Conservation (phyloP, 1,284 basidiomycete genomes). For the Ceratobasidium sp. region DNA sequence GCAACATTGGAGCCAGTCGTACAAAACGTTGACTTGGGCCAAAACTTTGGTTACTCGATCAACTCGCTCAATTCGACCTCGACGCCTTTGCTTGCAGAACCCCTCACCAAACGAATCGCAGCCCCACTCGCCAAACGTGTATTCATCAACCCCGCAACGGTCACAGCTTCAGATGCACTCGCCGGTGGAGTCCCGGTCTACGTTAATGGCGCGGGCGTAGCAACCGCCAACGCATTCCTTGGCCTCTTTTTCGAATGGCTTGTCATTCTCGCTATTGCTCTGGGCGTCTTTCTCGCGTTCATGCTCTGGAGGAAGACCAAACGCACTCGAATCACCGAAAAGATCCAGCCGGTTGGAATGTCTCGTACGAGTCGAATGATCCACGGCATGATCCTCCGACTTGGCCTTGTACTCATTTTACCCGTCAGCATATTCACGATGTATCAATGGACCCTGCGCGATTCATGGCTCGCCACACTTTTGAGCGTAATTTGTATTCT, state of each 20-base stretch:
- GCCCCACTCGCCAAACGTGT: conserved; percentile 16
- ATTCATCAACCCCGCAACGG: conserved; percentile 52
- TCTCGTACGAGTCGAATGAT: background rate
- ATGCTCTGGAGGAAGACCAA: background rate
- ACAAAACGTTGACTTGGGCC: background rate
- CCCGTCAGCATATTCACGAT: conserved; percentile 80
- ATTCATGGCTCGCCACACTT: conserved; percentile 79
- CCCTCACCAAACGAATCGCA: too few species aligned
- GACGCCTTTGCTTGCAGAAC: conserved; percentile 31
- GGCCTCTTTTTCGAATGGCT: conserved; percentile 77
- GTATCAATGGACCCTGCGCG: conserved; percentile 87
- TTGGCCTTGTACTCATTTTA: conserved; percentile 68
- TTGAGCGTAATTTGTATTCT: conserved; percentile 59
- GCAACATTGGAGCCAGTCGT: background rate
- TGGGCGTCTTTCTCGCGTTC: conserved; percentile 52
- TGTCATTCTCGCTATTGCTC: conserved; percentile 65
- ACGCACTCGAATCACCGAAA: background rate
- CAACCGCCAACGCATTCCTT: conserved; percentile 83
- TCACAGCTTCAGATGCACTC: conserved; percentile 71
- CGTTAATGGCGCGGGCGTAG: conserved; percentile 73
- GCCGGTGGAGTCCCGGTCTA: conserved; percentile 83
- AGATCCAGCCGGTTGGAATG: background rate
- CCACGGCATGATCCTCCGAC: conserved; percentile 23
- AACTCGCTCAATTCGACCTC: conserved; percentile 25
- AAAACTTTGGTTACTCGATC: conserved; percentile 5